These are phyloP conservation scores for Perkinsela sp. DNA, from an alignment of 208 protist genomes.

Conservation along the genomic window DNA sequence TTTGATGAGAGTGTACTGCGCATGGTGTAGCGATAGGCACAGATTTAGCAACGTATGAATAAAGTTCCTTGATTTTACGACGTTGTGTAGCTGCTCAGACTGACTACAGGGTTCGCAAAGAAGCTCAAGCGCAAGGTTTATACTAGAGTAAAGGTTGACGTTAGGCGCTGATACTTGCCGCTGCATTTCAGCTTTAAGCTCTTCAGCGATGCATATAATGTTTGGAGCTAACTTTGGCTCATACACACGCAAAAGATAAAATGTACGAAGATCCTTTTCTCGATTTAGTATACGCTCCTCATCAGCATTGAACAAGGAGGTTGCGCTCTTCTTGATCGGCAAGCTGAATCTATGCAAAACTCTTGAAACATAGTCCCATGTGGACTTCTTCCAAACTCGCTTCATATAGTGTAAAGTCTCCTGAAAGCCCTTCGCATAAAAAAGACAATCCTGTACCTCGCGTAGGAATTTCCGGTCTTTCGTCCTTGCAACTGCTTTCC, in stretches of 20 bases:
- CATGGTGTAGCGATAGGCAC: too few relatives aligned
- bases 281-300: too few relatives aligned
- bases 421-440: neutral
- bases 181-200: too few relatives aligned
- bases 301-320: too few relatives aligned
- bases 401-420: neutral
- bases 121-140: neutral
- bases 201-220: too few relatives aligned
- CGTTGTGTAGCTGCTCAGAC: neutral
- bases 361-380: neutral
- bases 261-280: too few relatives aligned
- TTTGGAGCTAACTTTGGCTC: too few relatives aligned
- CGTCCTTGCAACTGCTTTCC: neutral
- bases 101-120: neutral
- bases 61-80: neutral
- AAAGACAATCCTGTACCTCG: neutral
- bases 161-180: too few relatives aligned
- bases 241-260: too few relatives aligned
- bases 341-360: neutral
- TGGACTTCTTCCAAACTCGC: neutral
- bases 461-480: neutral
- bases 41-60: too few relatives aligned
- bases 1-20: too few relatives aligned
- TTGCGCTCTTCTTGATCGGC: too few relatives aligned
- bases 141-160: neutral